Conservation (phyloP, 495 filamentous ascomycete genomes). For the Tuber brumale region DNA sequence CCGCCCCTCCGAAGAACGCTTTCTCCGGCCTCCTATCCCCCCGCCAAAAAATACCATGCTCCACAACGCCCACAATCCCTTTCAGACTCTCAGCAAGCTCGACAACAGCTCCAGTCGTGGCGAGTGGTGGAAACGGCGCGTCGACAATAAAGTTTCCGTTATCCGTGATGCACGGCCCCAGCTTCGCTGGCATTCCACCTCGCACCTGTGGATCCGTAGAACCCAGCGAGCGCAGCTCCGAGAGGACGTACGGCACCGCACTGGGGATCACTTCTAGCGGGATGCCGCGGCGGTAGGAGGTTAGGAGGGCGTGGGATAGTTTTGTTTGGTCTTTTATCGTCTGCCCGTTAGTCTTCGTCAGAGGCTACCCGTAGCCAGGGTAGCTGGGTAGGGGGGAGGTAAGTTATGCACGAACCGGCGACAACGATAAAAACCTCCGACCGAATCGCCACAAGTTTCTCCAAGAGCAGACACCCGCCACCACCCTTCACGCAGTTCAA, state of each 20-base stretch:
- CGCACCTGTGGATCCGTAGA: conserved; percentile 60
- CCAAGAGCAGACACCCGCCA: conserved; percentile 88
- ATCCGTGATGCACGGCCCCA: conserved; percentile 77
- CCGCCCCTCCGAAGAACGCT: conserved; percentile 82
- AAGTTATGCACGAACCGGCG: conserved; percentile 53
- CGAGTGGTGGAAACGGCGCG: conserved; percentile 65
- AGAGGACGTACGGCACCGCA: conserved; percentile 65
- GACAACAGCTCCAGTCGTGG: conserved; percentile 57
- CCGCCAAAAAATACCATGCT: conserved; percentile 76
- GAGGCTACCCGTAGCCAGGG: not conserved
- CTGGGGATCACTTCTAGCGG: conserved; percentile 87
- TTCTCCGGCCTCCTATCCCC: conserved; percentile 83
- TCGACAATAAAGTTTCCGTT: conserved; percentile 88
- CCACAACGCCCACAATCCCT: conserved; percentile 75
- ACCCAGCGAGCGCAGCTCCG: conserved; percentile 59
- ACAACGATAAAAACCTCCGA: conserved; percentile 84
- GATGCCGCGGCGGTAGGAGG: conserved; percentile 64
- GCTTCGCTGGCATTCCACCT: conserved; percentile 57
- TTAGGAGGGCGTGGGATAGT: conserved; percentile 64
- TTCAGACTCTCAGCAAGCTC: conserved; percentile 63
- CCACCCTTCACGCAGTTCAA: conserved; percentile 95
- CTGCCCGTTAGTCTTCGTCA: not conserved
- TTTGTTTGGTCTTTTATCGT: conserved; percentile 66
- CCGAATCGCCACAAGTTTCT: conserved; percentile 82
- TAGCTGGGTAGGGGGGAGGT: not conserved